These are phyloP conservation scores for Lentinula edodes DNA, from an alignment of 768 basidiomycete genomes.

Conservation along the genomic window DNA sequence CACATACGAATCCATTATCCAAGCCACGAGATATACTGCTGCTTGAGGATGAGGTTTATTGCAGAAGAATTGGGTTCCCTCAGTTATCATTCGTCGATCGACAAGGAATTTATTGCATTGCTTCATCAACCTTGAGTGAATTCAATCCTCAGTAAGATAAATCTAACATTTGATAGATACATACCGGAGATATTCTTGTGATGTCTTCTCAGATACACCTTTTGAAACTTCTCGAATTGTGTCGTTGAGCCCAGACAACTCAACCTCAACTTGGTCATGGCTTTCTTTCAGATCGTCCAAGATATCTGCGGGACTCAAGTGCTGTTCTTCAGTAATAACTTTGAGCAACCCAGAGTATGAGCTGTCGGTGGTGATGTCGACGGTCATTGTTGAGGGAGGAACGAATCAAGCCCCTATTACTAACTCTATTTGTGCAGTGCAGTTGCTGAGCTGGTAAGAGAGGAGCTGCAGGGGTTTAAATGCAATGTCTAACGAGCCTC, in stretches of 20 bases:
- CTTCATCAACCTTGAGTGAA: not conserved
- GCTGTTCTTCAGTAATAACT: not conserved
- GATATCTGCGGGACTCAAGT: not conserved
- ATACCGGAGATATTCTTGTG: not conserved
- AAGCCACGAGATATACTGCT: constrained; percentile 10
- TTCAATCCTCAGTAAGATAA: not conserved
- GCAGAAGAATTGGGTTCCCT: not conserved
- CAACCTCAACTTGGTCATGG: not conserved
- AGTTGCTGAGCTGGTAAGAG: too few relatives aligned
- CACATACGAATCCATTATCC: constrained; percentile 9
- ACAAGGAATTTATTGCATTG: not conserved
- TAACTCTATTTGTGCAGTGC: too few relatives aligned
- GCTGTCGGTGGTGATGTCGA: too few relatives aligned
- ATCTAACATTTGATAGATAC: not conserved
- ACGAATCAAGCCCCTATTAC: too few relatives aligned
- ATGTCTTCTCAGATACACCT: not conserved
- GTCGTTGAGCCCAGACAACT: not conserved
- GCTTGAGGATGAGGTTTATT: not conserved
- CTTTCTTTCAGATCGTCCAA: not conserved
- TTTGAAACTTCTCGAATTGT: not conserved
- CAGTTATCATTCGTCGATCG: not conserved
- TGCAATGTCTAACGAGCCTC: too few relatives aligned
- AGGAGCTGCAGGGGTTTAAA: too few relatives aligned
- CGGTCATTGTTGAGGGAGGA: too few relatives aligned
- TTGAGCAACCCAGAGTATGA: too few relatives aligned